phyloP scores from a whole-genome alignment of 192 early-diverging fungal genomes.

The Rhizophagus sp. region DNA sequence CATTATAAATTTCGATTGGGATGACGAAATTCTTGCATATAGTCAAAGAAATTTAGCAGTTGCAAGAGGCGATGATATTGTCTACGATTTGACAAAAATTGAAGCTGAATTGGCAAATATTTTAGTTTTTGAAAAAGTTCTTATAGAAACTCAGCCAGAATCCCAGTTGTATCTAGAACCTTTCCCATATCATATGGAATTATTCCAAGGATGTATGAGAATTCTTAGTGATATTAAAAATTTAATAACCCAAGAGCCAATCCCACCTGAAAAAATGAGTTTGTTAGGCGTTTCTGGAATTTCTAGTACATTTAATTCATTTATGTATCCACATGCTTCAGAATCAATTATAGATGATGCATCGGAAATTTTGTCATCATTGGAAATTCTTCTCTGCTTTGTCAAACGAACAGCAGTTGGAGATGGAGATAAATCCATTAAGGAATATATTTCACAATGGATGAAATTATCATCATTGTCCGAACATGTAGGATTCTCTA shows the following conservation, averaged over 20 bases:
- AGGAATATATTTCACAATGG: conserved; percentile 29
- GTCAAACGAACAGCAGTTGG: conserved; percentile 16
- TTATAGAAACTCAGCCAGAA: conserved; percentile 9
- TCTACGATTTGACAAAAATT: conserved; percentile 27
- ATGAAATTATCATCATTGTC: conserved; percentile 10
- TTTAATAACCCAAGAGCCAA: conserved; percentile 27
- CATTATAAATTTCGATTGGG: conserved; percentile 27
- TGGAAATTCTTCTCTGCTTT: conserved; percentile 36
- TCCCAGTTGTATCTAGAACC: conserved; percentile 6
- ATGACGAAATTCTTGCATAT: conserved; percentile 18
- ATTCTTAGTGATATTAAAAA: conserved; percentile 24
- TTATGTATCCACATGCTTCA: neutral
- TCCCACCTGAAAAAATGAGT: conserved; percentile 14
- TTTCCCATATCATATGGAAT: conserved; percentile 32
- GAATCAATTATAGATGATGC: neutral
- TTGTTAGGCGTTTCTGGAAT: neutral
- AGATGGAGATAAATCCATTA: conserved; percentile 20
- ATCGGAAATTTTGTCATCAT: conserved; percentile 16
- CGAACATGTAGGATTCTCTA: neutral
- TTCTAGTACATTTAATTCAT: neutral
- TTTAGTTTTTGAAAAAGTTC: conserved; percentile 31
- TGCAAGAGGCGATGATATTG: conserved; percentile 5
- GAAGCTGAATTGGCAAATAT: conserved; percentile 15
- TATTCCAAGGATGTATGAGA: conserved; percentile 25
- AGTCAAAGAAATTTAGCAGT: conserved; percentile 18